Evolutionary conservation across 139 green algal species (phyloP), one percentile per base, ranked within the genome.

Genomic region (Volvox africanus): DNA sequence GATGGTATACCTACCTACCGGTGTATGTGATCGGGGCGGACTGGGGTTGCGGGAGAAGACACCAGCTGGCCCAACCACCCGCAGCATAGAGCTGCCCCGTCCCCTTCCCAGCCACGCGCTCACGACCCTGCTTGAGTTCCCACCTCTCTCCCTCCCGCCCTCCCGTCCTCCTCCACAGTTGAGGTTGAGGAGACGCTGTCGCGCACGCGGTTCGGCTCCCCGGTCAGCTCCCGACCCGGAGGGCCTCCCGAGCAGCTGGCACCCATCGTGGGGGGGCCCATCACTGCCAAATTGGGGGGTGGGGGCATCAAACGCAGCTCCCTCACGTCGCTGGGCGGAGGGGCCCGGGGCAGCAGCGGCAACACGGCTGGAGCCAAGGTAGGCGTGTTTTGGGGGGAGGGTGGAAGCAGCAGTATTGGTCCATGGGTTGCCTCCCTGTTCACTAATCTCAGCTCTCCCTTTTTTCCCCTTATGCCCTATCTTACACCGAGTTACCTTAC

Each of bases 281-380:
- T 90, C 86, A 90, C 86, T 12, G 86, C 86, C 86, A 90, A 83
- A 75, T 75, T 90, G 44, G 86, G 86, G 11, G 69, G 69, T 28
- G 73, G 36, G 20, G 65, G 86, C 20, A 26, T 76, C 30, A 90
- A 84, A 75, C 71, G 86, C 20, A 84, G 71, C 86, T 82, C 67
- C 16, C 86, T 90, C 11, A 44, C 73, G 65, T 67, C 61, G 1
- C 9, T 90, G 26, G 85, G 85, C 3, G 67, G 30, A 11, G 62
- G 30, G 20, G n/a, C 50, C 1, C 9, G 18, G 2, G 17, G 36
- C 5, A 26, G 26, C 69, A 16, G n/a, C 1, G 86, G 86, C 36
- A 76, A 30, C 86, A 55, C 2, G 16, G 44, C 37, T 0, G 44
- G 69, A 0, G 0, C 11, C 2, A 90, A 82, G 86, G 86, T 75